Base-by-base conservation (phyloP, 495 filamentous ascomycete genomes). In the Xeromyces bisporus region DNA sequence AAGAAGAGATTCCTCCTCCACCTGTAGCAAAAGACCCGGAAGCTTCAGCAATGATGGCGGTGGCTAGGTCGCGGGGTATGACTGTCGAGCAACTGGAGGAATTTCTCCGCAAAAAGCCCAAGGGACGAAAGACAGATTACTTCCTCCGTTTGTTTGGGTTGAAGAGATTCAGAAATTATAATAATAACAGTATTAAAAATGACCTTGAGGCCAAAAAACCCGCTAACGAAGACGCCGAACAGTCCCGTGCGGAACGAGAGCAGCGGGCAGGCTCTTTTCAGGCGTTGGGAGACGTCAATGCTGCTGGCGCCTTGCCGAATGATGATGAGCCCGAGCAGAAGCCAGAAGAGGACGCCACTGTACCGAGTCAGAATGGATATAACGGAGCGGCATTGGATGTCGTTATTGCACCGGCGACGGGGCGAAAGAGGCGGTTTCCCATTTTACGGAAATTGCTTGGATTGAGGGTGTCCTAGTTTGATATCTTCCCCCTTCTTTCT, bases 351-450 rank as follows among this genome's bases (percentile, higher is more conserved):
- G 34, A 41, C 20, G 34, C 30, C 12, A 31, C 33, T n/a, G 15
- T 28, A 1, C 28, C 40, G 14, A 30, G 31, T 20, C 17, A 16
- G 13, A 28, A 35, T 5, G 32, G 29, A 7, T 21, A 30, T 13
- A 37, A 9, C 13, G 11, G 26, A 15, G 8, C n/a, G 16, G 50
- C 45, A 8, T 41, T 48, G 11, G 48, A 58, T 15, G 55, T 60
- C 31, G 46, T 56, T 15, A 56, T 57, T 33, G 48, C 43, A 5
- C 20, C 20, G 18, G 42, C 47, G 15, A 50, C 55, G 7, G 55
- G 52, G 21, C 62, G 62, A 32, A 67, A 67, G 47, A 69, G 61
- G 39, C 58, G 62, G 32, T 67, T 69, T 32, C 54, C 53, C 1
- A 45, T 53, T 32, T 43, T 69, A 31, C 48, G 60, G 14, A 65